Percentiles rank a stretch among this genome's conserved stretches.
Evolutionary conservation across 257 asterid genomes (phyloP).

Genomic region (Solanum neorickii): DNA sequence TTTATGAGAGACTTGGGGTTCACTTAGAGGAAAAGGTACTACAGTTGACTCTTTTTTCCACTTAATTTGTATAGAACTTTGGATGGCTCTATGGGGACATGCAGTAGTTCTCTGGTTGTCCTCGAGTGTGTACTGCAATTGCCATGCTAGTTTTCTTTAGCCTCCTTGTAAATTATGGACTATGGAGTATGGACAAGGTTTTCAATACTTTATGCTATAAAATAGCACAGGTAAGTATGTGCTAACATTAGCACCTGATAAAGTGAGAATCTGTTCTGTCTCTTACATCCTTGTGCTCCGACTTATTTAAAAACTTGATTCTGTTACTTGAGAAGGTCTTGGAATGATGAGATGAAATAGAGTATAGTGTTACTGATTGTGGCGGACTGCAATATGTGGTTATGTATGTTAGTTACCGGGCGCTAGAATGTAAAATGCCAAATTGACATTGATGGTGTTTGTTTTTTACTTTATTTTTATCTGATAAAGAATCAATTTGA

Average conservation of each 20-base stretch:
- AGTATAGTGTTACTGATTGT: not conserved
- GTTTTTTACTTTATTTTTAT: not conserved
- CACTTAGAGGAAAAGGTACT: conserved; percentile 76
- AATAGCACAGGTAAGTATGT: not conserved
- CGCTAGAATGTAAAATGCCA: not conserved
- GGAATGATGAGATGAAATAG: not conserved
- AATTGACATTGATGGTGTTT: not conserved
- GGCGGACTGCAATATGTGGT: not conserved
- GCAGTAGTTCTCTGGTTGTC: not conserved
- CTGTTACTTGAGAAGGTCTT: not conserved
- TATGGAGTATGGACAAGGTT: not conserved
- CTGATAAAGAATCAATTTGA: not conserved
- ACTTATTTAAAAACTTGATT: not conserved
- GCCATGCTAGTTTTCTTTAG: not conserved
- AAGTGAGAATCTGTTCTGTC: not conserved
- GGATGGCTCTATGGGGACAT: not conserved
- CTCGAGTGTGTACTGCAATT: not conserved
- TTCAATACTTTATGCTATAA: not conserved
- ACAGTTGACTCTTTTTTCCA: not conserved
- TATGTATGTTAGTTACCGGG: not conserved
- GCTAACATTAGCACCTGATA: not conserved
- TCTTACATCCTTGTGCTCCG: not conserved
- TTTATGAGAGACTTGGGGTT: conserved; percentile 69
- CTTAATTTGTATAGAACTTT: not conserved
- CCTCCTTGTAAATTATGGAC: not conserved